A percentile compares a stretch with the other conserved stretches of the same genome.
Conservation (phyloP, 2,329 filamentous ascomycete genomes). For the Aspergillus sp. region DNA sequence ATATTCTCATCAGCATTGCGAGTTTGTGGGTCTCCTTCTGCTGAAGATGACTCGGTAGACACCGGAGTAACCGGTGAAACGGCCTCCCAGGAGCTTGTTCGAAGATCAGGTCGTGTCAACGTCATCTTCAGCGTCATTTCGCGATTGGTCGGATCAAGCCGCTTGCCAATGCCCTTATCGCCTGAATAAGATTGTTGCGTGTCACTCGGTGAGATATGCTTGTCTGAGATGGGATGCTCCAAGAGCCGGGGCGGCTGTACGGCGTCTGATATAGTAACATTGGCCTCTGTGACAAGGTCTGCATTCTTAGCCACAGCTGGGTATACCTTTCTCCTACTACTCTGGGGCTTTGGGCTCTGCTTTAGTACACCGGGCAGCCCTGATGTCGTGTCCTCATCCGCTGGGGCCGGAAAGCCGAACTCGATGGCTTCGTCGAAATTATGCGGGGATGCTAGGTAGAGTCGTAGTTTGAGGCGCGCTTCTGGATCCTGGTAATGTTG, state of each 20-base stretch:
- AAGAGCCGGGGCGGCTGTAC: constrained; percentile 10
- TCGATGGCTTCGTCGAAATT: constrained; percentile 96
- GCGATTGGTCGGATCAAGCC: constrained; percentile 62
- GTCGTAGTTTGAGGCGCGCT: constrained; percentile 79
- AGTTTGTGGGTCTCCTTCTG: constrained; percentile 45
- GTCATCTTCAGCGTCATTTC: constrained; percentile 99
- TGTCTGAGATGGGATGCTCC: constrained; percentile 15
- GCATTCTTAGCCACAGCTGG: neutral
- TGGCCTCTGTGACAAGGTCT: neutral
- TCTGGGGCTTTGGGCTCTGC: neutral
- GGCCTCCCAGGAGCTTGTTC: constrained; percentile 40
- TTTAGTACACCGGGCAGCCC: neutral
- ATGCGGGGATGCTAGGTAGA: constrained; percentile 83
- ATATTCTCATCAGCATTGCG: constrained; percentile 48
- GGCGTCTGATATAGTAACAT: neutral
- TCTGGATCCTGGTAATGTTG: constrained; percentile 90
- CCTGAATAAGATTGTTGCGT: constrained; percentile 20
- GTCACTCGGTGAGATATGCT: constrained; percentile 18
- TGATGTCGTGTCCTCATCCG: constrained; percentile 35
- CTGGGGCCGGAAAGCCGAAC: constrained; percentile 75
- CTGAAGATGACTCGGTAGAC: constrained; percentile 45
- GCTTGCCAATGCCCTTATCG: constrained; percentile 45
- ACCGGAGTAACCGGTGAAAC: neutral
- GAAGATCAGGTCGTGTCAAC: constrained; percentile 82
- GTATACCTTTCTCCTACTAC: neutral